phyloP scores from a whole-genome alignment of 352 stramenopile genomes.

The Phytophthora cactorum region DNA sequence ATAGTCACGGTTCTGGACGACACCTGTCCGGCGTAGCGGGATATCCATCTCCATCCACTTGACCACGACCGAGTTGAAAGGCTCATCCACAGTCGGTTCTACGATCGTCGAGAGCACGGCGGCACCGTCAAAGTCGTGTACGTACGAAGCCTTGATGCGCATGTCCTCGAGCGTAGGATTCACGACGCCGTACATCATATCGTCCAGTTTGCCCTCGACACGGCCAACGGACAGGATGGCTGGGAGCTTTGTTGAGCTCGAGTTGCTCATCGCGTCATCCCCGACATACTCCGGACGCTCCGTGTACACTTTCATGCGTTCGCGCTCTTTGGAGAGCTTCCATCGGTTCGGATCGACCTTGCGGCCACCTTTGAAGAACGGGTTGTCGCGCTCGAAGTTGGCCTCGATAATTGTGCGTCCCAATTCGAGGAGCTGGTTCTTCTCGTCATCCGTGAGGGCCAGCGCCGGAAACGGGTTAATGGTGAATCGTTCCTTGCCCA shows the following conservation, averaged over 20 bases:
- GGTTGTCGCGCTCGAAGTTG: slow-evolving; percentile 40
- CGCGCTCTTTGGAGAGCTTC: slow-evolving; percentile 43
- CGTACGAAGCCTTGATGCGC: slow-evolving; percentile 23
- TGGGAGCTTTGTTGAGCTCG: too few species aligned
- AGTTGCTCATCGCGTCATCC: too few species aligned
- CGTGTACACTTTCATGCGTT: slow-evolving; percentile 40
- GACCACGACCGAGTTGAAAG: slow-evolving; percentile 38
- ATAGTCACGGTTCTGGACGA: slow-evolving; percentile 64
- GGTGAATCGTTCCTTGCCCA: slow-evolving; percentile 38
- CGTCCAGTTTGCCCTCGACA: slow-evolving; percentile 38
- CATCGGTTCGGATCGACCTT: slow-evolving; percentile 42
- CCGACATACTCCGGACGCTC: too few species aligned
- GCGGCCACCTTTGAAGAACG: slow-evolving; percentile 35
- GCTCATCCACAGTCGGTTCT: slow-evolving; percentile 25
- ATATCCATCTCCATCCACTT: slow-evolving; percentile 53
- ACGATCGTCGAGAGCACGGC: slow-evolving; percentile 38
- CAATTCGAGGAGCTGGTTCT: slow-evolving; percentile 39
- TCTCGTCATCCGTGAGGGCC: slow-evolving; percentile 33
- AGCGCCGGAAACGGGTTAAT: slow-evolving; percentile 46
- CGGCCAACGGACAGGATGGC: slow-evolving; percentile 38
- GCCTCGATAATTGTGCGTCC: slow-evolving; percentile 39
- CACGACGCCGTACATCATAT: slow-evolving; percentile 47
- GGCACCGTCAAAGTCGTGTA: slow-evolving; percentile 35
- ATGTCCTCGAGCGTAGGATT: slow-evolving; percentile 40
- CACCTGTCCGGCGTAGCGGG: slow-evolving; percentile 28